Evolutionary conservation across 164 flowering plant species (phyloP), one percentile per base, ranked within the genome.

Genomic region (Buxus sempervirens): DNA sequence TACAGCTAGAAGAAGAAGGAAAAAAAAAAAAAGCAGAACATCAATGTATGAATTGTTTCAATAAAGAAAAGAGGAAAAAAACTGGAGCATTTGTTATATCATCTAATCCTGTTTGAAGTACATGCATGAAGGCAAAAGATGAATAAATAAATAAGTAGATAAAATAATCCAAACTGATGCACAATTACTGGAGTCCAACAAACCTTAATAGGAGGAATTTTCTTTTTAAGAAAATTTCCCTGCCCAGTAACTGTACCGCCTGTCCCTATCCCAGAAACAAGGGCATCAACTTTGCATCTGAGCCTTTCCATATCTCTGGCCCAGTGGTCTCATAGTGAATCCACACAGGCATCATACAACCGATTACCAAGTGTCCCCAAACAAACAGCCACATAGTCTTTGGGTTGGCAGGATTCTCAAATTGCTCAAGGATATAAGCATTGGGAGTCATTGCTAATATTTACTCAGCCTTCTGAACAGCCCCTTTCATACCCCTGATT

Each of bases 401-500:
- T 1, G 85, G 81, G 26, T 82, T 82, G 64, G 81, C 85, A 67
- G 81, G 79, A 59, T 82, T 82, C 61, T 74, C 80, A 71, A 77
- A 77, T 61, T 77, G 77, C 62, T 71, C 66, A 36, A 77, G 80
- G 9, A 82, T 67, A 57, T 75, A 77, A 9, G 79, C 64, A 62
- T 82, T 75, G 0, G 85, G 81, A 51, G 81, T 79, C 59, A 69
- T 79, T 3, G 66, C 72, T 48, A 62, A 23, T 38, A 82, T 73
- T 71, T 82, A 82, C 45, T 79, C 76, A 4, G 81, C 79, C 72
- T 77, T 77, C 54, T 63, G 51, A 63, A 79, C 57, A 53, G 70
- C 74, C 0, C 81, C 79, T 36, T 77, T 60, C 72, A 77, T 65
- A 58, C 81, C 82, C 66, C 61, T 77, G 24, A 79, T 78, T 4